Conservation (phyloP, 1,284 basidiomycete species). For the Phylloboletellus chloephorus region DNA sequence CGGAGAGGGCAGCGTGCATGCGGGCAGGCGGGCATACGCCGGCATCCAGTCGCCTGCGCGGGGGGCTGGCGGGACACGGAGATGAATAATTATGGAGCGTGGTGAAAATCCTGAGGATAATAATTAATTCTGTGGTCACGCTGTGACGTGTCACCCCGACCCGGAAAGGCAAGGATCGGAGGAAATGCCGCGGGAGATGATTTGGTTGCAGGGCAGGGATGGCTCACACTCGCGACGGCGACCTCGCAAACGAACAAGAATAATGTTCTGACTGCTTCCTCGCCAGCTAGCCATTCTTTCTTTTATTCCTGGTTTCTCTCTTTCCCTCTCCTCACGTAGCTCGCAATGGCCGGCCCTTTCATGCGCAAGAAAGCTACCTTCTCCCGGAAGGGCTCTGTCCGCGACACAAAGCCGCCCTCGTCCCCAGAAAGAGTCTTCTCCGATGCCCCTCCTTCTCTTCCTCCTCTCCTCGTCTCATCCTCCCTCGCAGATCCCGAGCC, state of each 20-base stretch:
- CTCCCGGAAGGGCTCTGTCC: slow-evolving; percentile 1
- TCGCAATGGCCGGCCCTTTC: slow-evolving; percentile 48
- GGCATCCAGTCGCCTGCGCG: no score
- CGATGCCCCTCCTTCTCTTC: slow-evolving; percentile 23
- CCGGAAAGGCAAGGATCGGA: slow-evolving; percentile 17
- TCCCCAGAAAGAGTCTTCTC: slow-evolving; percentile 22
- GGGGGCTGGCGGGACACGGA: no score
- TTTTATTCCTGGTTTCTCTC: slow-evolving; percentile 8
- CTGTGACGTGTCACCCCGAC: no score
- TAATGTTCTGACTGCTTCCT: not conserved
- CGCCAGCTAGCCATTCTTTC: slow-evolving; percentile 3
- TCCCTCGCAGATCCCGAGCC: slow-evolving; percentile 17
- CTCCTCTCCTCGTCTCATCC: slow-evolving; percentile 38
- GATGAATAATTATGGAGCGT: no score
- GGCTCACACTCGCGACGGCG: slow-evolving; percentile 6
- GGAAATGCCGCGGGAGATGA: slow-evolving; percentile 19
- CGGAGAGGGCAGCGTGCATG: slow-evolving; percentile 12
- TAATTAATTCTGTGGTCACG: no score
- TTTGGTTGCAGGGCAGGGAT: slow-evolving; percentile 9
- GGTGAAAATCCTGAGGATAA: no score
- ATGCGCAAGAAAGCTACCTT: slow-evolving; percentile 40
- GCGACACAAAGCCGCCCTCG: slow-evolving; percentile 10
- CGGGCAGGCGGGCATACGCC: no score
- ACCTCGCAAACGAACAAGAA: slow-evolving; percentile 9
- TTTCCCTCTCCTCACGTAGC: not conserved